phyloP scores from a whole-genome alignment of 352 stramenopile species.

The Peronospora belbahrii region DNA sequence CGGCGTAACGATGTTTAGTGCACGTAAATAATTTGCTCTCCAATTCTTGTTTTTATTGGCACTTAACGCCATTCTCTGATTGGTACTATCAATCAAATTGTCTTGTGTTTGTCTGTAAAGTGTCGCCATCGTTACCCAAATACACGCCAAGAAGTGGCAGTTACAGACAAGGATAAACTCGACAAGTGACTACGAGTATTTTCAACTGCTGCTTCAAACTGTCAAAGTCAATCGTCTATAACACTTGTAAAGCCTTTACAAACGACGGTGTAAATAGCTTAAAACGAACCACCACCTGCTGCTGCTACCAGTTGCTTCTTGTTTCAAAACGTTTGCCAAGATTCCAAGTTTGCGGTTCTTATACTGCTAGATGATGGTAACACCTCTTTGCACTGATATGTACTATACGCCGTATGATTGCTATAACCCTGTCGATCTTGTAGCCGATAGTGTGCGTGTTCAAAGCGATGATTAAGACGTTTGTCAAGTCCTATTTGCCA shows the following conservation, averaged over 20 bases:
- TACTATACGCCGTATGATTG: too few relatives aligned
- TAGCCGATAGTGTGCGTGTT: not conserved
- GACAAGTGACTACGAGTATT: not conserved
- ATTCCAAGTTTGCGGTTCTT: too few relatives aligned
- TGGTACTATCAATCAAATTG: constrained; percentile 13
- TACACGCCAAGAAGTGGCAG: not conserved
- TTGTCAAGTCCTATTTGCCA: constrained; percentile 18
- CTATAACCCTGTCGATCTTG: too few relatives aligned
- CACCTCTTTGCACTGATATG: not conserved
- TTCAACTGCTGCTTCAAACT: not conserved
- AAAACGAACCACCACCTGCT: not conserved
- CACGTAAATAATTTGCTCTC: constrained; percentile 67
- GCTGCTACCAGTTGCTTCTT: constrained; percentile 17
- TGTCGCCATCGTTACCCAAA: constrained; percentile 7
- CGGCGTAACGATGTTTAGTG: constrained; percentile 62
- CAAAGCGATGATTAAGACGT: not conserved
- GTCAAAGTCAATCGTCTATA: not conserved
- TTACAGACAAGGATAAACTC: too few relatives aligned
- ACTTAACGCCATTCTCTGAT: constrained; percentile 17
- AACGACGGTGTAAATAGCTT: not conserved
- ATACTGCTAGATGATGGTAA: not conserved
- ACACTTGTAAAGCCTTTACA: not conserved
- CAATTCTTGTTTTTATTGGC: constrained; percentile 50
- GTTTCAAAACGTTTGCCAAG: constrained; percentile 3
- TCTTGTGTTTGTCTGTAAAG: constrained; percentile 4